Evolutionary conservation across 257 asterid genomes (phyloP).

Genomic region (Jasminum sambac): DNA sequence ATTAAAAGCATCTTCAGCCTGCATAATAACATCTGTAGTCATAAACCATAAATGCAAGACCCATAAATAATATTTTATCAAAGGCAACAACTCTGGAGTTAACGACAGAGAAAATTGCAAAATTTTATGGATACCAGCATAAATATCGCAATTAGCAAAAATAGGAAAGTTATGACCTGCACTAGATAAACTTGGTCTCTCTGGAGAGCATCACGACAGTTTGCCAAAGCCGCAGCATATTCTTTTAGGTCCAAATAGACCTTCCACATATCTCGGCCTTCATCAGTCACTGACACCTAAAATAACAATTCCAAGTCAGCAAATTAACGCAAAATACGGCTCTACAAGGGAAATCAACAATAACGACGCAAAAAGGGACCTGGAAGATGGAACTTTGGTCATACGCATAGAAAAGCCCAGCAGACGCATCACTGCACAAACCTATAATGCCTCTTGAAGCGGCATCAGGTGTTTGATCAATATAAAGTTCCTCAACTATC

Average conservation of each 20-base stretch:
- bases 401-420: slow-evolving; percentile 95
- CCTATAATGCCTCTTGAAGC: slow-evolving; percentile 80
- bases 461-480: slow-evolving; percentile 84
- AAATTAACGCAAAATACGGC: slow-evolving; percentile 14
- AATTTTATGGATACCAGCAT: slow-evolving; percentile 10
- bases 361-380: slow-evolving; percentile 43
- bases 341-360: slow-evolving; percentile 23
- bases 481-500: slow-evolving; percentile 85
- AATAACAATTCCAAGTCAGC: slow-evolving; percentile 27
- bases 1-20: slow-evolving; percentile 95
- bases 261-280: slow-evolving; percentile 98
- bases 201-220: slow-evolving; percentile 86
- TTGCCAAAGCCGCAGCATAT: slow-evolving; percentile 91
- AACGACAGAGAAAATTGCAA: background rate
- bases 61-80: slow-evolving; percentile 6
- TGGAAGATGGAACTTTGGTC: slow-evolving; percentile 92
- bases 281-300: slow-evolving; percentile 93
- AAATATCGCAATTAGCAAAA: slow-evolving; percentile 15
- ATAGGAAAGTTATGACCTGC: slow-evolving; percentile 50
- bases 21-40: slow-evolving; percentile 39
- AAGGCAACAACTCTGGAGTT: slow-evolving; percentile 7
- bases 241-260: slow-evolving; percentile 85
- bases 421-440: slow-evolving; percentile 97
- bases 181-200: slow-evolving; percentile 95
- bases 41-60: slow-evolving; percentile 19